Evolutionary conservation across 768 basidiomycete genomes (phyloP).

Genomic region (Phylloporus sp.): DNA sequence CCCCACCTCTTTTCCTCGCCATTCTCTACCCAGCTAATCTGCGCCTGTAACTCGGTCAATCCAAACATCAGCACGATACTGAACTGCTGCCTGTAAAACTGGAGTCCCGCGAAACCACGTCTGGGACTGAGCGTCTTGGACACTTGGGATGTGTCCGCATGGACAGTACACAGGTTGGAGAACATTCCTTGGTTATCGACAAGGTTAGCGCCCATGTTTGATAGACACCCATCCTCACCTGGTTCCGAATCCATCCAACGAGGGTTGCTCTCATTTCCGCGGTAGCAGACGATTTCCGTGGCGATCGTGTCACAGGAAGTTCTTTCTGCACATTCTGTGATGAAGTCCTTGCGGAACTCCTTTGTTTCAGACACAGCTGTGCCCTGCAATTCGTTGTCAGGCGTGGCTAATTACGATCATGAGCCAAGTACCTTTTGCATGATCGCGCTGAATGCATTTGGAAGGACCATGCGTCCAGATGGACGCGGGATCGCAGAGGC

Average conservation of each 20-base stretch:
- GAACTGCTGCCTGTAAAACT: slow-evolving; percentile 33
- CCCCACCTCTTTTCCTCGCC: slow-evolving; percentile 23
- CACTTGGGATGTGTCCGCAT: slow-evolving; percentile 27
- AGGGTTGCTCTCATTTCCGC: slow-evolving; percentile 21
- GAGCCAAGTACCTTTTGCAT: slow-evolving; percentile 20
- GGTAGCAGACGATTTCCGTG: slow-evolving; percentile 31
- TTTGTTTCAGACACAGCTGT: slow-evolving; percentile 27
- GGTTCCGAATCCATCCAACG: slow-evolving; percentile 32
- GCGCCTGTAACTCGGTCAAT: slow-evolving; percentile 44
- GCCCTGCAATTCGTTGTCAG: slow-evolving; percentile 17
- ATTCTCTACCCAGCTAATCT: slow-evolving; percentile 42
- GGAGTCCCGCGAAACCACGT: slow-evolving; percentile 26
- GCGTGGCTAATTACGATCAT: not conserved
- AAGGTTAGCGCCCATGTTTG: not conserved
- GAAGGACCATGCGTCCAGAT: slow-evolving; percentile 31
- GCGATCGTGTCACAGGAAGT: slow-evolving; percentile 26
- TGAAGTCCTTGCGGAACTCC: slow-evolving; percentile 32
- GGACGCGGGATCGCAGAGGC: slow-evolving; percentile 28
- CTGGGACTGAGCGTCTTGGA: slow-evolving; percentile 29
- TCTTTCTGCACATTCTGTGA: slow-evolving; percentile 28
- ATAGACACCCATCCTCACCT: slow-evolving; percentile 7
- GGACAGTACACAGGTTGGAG: slow-evolving; percentile 21
- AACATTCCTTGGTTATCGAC: slow-evolving; percentile 22
- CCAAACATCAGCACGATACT: slow-evolving; percentile 43
- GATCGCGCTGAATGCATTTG: slow-evolving; percentile 31